A percentile compares a stretch with the other conserved stretches of the same genome.
phyloP scores from a whole-genome alignment of 768 basidiomycete species.

The Pleurotus sapidus region DNA sequence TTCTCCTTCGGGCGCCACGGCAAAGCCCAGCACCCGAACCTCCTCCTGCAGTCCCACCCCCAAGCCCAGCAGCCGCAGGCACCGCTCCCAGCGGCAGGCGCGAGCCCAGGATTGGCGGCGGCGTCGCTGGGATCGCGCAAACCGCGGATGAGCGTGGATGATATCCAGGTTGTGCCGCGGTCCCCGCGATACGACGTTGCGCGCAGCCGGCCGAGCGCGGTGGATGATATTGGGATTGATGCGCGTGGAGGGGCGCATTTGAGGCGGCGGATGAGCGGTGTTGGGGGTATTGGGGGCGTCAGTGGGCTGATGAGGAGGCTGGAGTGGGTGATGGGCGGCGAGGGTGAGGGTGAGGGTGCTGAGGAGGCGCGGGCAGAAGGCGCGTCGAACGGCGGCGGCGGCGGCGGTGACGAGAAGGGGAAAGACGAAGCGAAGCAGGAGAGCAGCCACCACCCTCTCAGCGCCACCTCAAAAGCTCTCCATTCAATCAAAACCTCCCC shows the following conservation, averaged over 20 bases:
- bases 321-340: background rate
- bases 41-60: background rate
- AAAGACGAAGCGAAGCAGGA: background rate
- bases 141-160: background rate
- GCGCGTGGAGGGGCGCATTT: too few species aligned
- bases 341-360: background rate
- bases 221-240: background rate
- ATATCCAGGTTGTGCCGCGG: constrained; percentile 1
- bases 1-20: too few species aligned
- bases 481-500: background rate
- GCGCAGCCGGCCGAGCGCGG: background rate
- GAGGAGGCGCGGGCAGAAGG: background rate
- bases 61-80: background rate
- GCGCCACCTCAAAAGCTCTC: too few species aligned
- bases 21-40: too few species aligned
- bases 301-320: background rate
- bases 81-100: background rate
- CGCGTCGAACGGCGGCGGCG: background rate
- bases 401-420: background rate
- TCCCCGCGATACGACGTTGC: background rate
- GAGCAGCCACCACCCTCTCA: background rate
- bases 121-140: background rate
- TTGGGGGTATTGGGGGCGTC: too few species aligned
- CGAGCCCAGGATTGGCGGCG: background rate
- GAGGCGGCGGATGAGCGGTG: too few species aligned